Conservation (phyloP, 2,329 filamentous ascomycete genomes). For the Alternaria hordeiaustralica region DNA sequence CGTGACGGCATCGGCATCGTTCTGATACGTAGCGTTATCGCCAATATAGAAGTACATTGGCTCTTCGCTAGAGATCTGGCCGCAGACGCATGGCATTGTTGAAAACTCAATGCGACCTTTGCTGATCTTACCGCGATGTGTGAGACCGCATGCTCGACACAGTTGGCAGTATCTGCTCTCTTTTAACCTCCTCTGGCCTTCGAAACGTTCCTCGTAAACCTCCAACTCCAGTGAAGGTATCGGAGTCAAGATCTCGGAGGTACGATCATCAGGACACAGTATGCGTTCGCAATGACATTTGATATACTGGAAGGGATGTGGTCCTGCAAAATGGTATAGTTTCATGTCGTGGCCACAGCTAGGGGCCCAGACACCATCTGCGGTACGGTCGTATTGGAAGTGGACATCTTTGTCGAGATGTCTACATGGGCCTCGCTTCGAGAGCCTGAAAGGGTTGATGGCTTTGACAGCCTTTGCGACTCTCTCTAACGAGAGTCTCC, state of each 20-base stretch:
- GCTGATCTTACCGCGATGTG: neutral
- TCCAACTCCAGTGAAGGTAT: neutral
- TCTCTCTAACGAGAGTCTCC: neutral
- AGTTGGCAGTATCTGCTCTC: neutral
- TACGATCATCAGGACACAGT: neutral
- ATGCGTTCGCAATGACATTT: slow-evolving; percentile 4
- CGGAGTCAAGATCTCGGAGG: neutral
- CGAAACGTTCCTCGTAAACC: neutral
- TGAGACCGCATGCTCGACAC: neutral
- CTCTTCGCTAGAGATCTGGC: neutral
- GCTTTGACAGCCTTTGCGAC: neutral
- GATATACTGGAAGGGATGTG: slow-evolving; percentile 4
- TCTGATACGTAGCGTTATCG: neutral
- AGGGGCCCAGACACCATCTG: neutral
- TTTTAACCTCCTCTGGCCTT: neutral
- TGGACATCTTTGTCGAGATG: neutral
- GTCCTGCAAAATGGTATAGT: neutral
- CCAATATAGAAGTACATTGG: neutral
- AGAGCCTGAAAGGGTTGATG: neutral
- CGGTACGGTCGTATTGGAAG: neutral
- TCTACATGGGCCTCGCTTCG: neutral
- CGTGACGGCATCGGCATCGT: neutral
- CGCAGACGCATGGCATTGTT: neutral
- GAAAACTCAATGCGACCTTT: neutral
- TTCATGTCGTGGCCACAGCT: neutral